Percentiles rank a stretch among this genome's conserved stretches.
Evolutionary conservation across 1,139 yeast genomes (phyloP).

Genomic region (Geotrichum histeridarum): DNA sequence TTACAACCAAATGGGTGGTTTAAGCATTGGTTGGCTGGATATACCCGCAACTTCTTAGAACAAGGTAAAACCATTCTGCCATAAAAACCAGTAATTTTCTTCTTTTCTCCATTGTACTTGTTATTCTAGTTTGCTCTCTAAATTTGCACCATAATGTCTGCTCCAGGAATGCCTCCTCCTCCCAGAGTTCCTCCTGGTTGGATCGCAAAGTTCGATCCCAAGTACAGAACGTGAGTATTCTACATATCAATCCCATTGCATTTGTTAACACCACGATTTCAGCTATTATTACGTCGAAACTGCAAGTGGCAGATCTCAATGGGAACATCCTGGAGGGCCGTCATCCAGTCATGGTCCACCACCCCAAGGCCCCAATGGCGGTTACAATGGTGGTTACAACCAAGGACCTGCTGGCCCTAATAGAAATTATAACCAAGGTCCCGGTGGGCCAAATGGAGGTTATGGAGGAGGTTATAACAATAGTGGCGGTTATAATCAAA

Average conservation of each 20-base stretch:
- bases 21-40: too few relatives aligned
- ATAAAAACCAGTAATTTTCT: neutral
- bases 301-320: slow-evolving; percentile 71
- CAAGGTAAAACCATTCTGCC: neutral
- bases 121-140: neutral
- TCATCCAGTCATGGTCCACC: slow-evolving; percentile 32
- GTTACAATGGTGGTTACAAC: neutral
- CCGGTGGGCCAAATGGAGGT: neutral
- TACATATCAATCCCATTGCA: neutral
- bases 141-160: neutral
- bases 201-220: slow-evolving; percentile 79
- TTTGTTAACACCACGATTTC: neutral
- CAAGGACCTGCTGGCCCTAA: neutral
- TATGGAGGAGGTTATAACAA: slow-evolving; percentile 10
- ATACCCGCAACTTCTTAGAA: too few relatives aligned
- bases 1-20: too few relatives aligned
- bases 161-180: slow-evolving; percentile 21
- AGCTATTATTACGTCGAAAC: slow-evolving; percentile 59
- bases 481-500: slow-evolving; percentile 11
- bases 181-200: slow-evolving; percentile 75
- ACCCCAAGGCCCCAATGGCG: slow-evolving; percentile 17
- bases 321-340: slow-evolving; percentile 74
- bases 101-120: neutral
- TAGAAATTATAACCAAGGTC: slow-evolving; percentile 6
- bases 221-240: slow-evolving; percentile 51